These are phyloP conservation scores for Stentor roeselii DNA, from an alignment of 73 alveolate species.

Conservation along the genomic window DNA sequence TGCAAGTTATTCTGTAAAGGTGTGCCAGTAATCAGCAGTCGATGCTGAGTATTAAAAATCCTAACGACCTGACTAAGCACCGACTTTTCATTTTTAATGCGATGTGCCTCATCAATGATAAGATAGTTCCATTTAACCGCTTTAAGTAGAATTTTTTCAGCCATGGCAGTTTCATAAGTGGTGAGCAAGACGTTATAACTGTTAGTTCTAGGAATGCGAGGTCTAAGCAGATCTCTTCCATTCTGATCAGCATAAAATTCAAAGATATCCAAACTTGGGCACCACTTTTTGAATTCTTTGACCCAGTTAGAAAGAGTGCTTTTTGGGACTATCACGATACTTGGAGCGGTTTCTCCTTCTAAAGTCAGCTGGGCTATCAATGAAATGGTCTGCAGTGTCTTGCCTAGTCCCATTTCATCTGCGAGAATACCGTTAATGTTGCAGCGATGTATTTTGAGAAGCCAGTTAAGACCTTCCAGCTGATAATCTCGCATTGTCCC, in stretches of 20 bases:
- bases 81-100: conserved; percentile 85
- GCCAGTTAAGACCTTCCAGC: conserved; percentile 94
- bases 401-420: conserved; percentile 99
- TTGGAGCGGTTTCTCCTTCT: conserved; percentile 67
- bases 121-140: conserved; percentile 76
- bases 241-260: conserved; percentile 73
- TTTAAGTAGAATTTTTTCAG: conserved; percentile 60
- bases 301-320: conserved; percentile 89
- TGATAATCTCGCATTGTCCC: conserved; percentile 85
- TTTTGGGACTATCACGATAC: conserved; percentile 85
- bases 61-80: conserved; percentile 64
- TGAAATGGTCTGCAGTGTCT: conserved; percentile 91
- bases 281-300: conserved; percentile 84
- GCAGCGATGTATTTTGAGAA: conserved; percentile 67
- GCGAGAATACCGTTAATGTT: conserved; percentile 90
- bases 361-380: conserved; percentile 68
- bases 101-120: conserved; percentile 94
- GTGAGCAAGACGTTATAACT: conserved; percentile 80
- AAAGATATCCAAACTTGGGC: conserved; percentile 71
- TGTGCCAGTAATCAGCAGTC: conserved; percentile 92
- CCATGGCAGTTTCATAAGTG: conserved; percentile 80
- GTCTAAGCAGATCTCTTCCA: conserved; percentile 63
- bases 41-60: conserved; percentile 62
- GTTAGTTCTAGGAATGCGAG: conserved; percentile 32
- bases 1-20: conserved; percentile 90